A percentile compares a stretch with the other conserved stretches of the same genome.
phyloP scores from a whole-genome alignment of 2,329 filamentous ascomycete species.

The Colletotrichum lupini region DNA sequence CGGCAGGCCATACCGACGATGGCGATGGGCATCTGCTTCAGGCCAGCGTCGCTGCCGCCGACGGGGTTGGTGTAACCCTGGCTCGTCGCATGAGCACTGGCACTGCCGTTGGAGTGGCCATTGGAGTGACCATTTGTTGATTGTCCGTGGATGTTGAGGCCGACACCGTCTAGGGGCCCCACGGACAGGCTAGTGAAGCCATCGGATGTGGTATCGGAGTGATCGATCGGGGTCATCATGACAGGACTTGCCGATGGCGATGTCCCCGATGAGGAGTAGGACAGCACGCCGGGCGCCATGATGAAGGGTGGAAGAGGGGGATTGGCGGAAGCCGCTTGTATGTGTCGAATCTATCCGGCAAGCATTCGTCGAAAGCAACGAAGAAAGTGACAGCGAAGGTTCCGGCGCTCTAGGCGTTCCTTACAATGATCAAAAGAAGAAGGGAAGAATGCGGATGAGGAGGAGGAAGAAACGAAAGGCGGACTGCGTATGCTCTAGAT shows the following conservation, averaged over 20 bases:
- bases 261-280: conserved; percentile 36
- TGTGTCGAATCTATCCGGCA: conserved; percentile 18
- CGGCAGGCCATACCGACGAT: conserved; percentile 61
- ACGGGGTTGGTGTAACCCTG: conserved; percentile 24
- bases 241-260: conserved; percentile 37
- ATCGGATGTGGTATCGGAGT: conserved; percentile 36
- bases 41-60: conserved; percentile 32
- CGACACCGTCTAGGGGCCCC: conserved; percentile 32
- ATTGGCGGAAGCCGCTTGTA: conserved; percentile 30
- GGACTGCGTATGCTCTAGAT: conserved; percentile 29
- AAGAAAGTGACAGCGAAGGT: conserved; percentile 24
- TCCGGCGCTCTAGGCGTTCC: conserved; percentile 35
- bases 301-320: conserved; percentile 15
- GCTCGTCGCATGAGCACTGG: conserved; percentile 19
- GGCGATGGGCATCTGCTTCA: conserved; percentile 54
- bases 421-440: conserved; percentile 1
- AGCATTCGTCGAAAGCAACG: conserved; percentile 34
- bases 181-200: conserved; percentile 35
- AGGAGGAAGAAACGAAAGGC: conserved; percentile 29
- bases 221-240: conserved; percentile 34
- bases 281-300: conserved; percentile 36
- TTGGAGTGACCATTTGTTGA: conserved; percentile 35
- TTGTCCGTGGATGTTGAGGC: conserved; percentile 32
- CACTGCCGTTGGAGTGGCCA: conserved; percentile 33
- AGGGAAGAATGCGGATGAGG: background rate